Evolutionary conservation across 108 stramenopile species (phyloP).

Genomic region (Nitzschia putrida): DNA sequence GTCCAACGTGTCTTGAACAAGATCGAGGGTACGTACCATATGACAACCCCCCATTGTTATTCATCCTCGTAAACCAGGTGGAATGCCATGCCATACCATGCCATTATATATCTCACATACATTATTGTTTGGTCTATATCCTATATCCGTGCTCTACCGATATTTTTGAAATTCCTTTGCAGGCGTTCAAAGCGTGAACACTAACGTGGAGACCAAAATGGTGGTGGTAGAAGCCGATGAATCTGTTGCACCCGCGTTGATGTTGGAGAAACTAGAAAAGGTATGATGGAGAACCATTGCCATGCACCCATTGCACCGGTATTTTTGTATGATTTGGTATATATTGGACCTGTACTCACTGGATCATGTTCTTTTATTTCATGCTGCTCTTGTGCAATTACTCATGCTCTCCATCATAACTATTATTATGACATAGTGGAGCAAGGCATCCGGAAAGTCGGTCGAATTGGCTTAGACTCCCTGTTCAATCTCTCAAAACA

Average conservation of each 20-base stretch:
- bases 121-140: background rate
- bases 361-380: too few species aligned
- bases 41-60: too few species aligned
- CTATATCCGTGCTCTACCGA: background rate
- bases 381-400: too few species aligned
- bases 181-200: conserved; percentile 70
- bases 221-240: conserved; percentile 66
- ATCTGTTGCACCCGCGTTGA: conserved; percentile 50
- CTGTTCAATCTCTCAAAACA: too few species aligned
- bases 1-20: conserved; percentile 77
- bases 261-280: conserved; percentile 79
- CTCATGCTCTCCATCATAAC: too few species aligned
- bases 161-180: background rate
- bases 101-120: too few species aligned
- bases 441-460: conserved; percentile 21
- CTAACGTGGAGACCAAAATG: conserved; percentile 70
- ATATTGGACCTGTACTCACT: too few species aligned
- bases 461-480: conserved; percentile 10
- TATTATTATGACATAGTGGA: conserved; percentile 10
- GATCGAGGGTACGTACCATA: conserved; percentile 61
- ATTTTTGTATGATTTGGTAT: too few species aligned
- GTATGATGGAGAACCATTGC: too few species aligned
- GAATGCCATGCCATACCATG: too few species aligned
- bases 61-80: too few species aligned
- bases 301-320: too few species aligned